A percentile compares a stretch with the other conserved stretches of the same genome.
These are phyloP conservation scores for Periconia macrospinosa DNA, from an alignment of 2,329 filamentous ascomycete species.

Conservation along the genomic window DNA sequence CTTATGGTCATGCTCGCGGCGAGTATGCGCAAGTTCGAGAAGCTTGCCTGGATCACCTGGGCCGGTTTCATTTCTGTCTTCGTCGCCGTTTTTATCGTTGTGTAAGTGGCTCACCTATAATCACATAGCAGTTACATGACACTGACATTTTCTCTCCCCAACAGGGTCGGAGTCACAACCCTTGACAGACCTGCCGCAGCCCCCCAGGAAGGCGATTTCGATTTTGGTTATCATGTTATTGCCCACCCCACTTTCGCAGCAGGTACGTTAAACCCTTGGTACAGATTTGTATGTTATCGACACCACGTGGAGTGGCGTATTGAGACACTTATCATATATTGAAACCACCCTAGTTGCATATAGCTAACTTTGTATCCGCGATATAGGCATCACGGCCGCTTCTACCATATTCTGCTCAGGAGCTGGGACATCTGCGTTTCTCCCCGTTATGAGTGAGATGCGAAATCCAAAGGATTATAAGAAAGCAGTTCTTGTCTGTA, in stretches of 20 bases:
- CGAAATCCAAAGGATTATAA: slow-evolving; percentile 59
- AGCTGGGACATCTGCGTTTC: slow-evolving; percentile 62
- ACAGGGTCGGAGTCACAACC: slow-evolving; percentile 57
- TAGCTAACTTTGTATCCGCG: no score
- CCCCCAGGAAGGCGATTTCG: slow-evolving; percentile 60
- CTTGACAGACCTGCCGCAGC: slow-evolving; percentile 62
- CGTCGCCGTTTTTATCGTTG: slow-evolving; percentile 60
- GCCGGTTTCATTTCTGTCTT: slow-evolving; percentile 62
- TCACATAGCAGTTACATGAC: not conserved
- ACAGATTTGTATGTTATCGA: no score
- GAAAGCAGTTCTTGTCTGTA: slow-evolving; percentile 62
- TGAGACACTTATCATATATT: no score
- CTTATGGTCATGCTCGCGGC: slow-evolving; percentile 52
- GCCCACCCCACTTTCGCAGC: slow-evolving; percentile 60
- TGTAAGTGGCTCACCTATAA: slow-evolving; percentile 26
- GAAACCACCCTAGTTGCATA: no score
- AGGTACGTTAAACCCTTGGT: no score
- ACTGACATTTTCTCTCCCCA: slow-evolving; percentile 1
- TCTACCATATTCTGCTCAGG: slow-evolving; percentile 63
- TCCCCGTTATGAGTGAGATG: slow-evolving; percentile 70
- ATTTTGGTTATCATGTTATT: slow-evolving; percentile 61
- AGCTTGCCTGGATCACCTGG: slow-evolving; percentile 66
- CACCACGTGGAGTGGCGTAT: no score
- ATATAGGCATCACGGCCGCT: slow-evolving; percentile 58
- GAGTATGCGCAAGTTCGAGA: slow-evolving; percentile 61